Conservation (phyloP, 306 rosid genomes). For the Dicorynia guianensis region DNA sequence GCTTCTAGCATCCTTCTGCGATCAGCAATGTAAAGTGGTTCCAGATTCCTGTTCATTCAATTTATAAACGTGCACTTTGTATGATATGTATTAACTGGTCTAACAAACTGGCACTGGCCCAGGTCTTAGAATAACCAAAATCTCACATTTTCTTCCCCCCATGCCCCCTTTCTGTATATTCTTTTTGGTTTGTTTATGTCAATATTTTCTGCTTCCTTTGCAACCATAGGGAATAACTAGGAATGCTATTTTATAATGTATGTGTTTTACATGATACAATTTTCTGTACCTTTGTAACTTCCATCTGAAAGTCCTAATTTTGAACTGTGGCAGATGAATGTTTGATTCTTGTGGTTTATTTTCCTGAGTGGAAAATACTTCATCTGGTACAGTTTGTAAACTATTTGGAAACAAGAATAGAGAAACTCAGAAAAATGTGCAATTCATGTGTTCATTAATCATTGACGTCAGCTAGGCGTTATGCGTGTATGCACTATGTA, state of each 20-base stretch:
- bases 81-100: neutral
- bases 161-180: slow-evolving; percentile 16
- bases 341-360: no score
- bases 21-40: neutral
- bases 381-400: no score
- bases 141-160: neutral
- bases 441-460: no score
- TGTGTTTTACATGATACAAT: no score
- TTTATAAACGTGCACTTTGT: neutral
- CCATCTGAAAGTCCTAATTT: no score
- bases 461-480: no score
- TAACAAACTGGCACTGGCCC: neutral
- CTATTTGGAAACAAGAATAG: no score
- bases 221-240: slow-evolving; percentile 5
- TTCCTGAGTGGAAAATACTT: no score
- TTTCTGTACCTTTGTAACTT: no score
- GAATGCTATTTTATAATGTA: neutral
- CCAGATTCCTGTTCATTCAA: slow-evolving; percentile 7
- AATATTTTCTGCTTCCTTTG: slow-evolving; percentile 20
- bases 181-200: neutral
- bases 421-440: no score
- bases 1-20: slow-evolving; percentile 1
- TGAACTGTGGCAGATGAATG: no score
- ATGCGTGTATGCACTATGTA: no score
- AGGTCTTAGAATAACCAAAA: slow-evolving; percentile 30